phyloP scores from a whole-genome alignment of 148 eudicot species.

The Diospyros lotus region DNA sequence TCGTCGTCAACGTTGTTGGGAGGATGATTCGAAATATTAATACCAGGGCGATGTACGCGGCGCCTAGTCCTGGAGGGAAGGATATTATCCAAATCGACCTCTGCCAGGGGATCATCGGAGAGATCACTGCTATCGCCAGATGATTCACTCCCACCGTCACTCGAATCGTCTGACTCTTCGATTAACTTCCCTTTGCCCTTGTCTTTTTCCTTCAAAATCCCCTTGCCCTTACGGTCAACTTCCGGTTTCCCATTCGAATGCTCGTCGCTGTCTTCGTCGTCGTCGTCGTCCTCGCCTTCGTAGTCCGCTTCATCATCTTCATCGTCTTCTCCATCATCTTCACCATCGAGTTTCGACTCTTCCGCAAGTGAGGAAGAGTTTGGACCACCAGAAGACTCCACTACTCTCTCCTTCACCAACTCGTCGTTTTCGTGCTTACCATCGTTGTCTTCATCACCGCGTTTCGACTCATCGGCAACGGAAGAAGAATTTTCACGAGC shows the following conservation, averaged over 20 bases:
- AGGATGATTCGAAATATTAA: conserved; percentile 33
- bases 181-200: conserved; percentile 40
- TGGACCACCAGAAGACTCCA: conserved; percentile 1
- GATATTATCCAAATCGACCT: conserved; percentile 79
- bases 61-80: conserved; percentile 77
- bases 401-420: conserved; percentile 24
- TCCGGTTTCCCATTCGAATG: conserved; percentile 25
- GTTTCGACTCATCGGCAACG: background rate
- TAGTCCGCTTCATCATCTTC: conserved; percentile 20
- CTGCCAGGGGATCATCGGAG: conserved; percentile 72
- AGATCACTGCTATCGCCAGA: conserved; percentile 51
- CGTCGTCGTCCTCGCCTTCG: conserved; percentile 14
- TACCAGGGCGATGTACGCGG: conserved; percentile 30
- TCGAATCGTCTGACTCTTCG: conserved; percentile 31
- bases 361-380: background rate
- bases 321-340: background rate
- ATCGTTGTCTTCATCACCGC: background rate
- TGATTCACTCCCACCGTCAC: conserved; percentile 29
- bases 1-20: conserved; percentile 22
- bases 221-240: conserved; percentile 68
- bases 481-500: background rate
- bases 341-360: conserved; percentile 1
- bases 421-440: conserved; percentile 5
- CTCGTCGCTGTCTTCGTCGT: conserved; percentile 20
- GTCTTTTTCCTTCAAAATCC: conserved; percentile 42